Percentiles rank a stretch among this genome's conserved stretches.
Conservation (phyloP, 2,329 filamentous ascomycete species). For the Anisogramma anomala region DNA sequence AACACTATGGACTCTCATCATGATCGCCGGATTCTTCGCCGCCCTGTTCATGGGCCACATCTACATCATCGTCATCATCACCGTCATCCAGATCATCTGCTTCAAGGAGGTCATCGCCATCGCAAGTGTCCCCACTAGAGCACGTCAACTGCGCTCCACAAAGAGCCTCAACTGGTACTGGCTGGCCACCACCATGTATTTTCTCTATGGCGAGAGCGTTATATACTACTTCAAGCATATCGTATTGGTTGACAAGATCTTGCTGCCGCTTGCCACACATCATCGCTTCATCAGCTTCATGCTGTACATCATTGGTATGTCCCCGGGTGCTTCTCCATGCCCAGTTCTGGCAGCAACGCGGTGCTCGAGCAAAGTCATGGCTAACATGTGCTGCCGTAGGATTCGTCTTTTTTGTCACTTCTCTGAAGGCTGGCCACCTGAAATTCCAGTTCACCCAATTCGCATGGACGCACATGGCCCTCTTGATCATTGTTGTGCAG, state of each 20-base stretch:
- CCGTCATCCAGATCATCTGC: conserved; percentile 85
- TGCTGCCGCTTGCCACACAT: conserved; percentile 88
- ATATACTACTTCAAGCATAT: conserved; percentile 99
- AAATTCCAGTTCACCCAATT: conserved; percentile 99
- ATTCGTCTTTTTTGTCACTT: conserved; percentile 95
- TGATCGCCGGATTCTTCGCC: conserved; percentile 88
- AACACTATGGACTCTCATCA: conserved; percentile 95
- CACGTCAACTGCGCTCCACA: conserved; percentile 81
- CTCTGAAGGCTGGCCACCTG: conserved; percentile 90
- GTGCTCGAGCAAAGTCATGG: background rate
- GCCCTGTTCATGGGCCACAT: conserved; percentile 93
- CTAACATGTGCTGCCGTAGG: conserved; percentile 38
- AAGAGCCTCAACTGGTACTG: conserved; percentile 99
- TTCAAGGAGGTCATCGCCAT: conserved; percentile 99
- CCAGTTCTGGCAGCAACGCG: background rate
- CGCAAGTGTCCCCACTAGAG: conserved; percentile 83
- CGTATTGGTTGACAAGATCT: conserved; percentile 82
- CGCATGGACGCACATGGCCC: conserved; percentile 98
- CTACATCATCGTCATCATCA: conserved; percentile 90
- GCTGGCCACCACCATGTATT: conserved; percentile 98
- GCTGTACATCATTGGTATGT: conserved; percentile 88
- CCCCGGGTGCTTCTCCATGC: background rate
- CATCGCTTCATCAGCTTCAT: conserved; percentile 98
- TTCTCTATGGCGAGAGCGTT: conserved; percentile 94
- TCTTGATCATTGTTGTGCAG: conserved; percentile 95